Evolutionary conservation across 2,329 filamentous ascomycete species (phyloP).

Genomic region (Myriangium duriaei): DNA sequence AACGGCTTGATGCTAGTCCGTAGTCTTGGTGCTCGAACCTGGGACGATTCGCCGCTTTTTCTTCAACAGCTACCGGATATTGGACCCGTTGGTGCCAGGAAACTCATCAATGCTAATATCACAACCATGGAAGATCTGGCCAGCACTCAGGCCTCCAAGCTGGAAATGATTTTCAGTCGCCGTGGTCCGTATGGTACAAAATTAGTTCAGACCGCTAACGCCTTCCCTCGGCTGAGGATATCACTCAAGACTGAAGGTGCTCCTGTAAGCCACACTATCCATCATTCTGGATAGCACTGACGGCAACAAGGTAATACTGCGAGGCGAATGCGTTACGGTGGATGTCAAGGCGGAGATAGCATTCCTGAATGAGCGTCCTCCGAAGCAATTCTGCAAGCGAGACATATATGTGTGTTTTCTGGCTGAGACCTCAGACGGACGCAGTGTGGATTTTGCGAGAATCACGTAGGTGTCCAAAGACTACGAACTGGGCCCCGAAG

Average conservation of each 20-base stretch:
- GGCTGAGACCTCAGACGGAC: constrained; percentile 57
- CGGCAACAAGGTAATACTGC: constrained; percentile 13
- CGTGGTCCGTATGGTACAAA: constrained; percentile 74
- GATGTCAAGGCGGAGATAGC: constrained; percentile 55
- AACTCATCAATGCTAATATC: constrained; percentile 59
- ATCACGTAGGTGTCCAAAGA: constrained; percentile 35
- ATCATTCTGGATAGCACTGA: constrained; percentile 14
- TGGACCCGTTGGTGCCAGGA: constrained; percentile 62
- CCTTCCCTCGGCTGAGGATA: constrained; percentile 58
- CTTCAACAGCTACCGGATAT: constrained; percentile 73
- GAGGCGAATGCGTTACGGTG: constrained; percentile 39
- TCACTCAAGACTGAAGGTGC: constrained; percentile 39
- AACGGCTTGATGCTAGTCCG: constrained; percentile 66
- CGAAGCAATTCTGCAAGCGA: constrained; percentile 50
- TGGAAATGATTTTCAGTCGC: constrained; percentile 64
- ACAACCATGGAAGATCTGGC: constrained; percentile 59
- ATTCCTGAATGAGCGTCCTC: constrained; percentile 53
- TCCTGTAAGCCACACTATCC: constrained; percentile 14
- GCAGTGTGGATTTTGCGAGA: constrained; percentile 54
- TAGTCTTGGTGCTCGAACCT: constrained; percentile 60
- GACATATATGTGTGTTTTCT: constrained; percentile 61
- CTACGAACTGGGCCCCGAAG: constrained; percentile 46
- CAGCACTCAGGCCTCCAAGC: constrained; percentile 51
- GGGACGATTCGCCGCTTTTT: constrained; percentile 73
- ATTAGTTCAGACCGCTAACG: constrained; percentile 49